These are phyloP conservation scores for Cymbopogon citratus DNA, from an alignment of 176 grass and related monocot genomes.

Conservation along the genomic window DNA sequence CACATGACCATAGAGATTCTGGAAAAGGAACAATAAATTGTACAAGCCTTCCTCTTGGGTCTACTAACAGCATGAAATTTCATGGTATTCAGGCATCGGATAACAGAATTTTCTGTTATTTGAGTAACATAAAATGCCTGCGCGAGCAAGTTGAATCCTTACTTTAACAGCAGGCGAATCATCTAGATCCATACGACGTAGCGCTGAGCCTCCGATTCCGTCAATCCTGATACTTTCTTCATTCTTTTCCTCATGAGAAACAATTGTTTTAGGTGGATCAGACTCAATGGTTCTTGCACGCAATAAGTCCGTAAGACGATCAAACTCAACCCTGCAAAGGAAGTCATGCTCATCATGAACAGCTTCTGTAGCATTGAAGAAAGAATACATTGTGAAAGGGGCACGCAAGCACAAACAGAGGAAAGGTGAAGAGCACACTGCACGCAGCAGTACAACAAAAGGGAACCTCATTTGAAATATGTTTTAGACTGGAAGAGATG, in stretches of 20 bases:
- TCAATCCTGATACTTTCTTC: slow-evolving; percentile 5
- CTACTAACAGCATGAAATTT: neutral
- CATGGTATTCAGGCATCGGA: neutral
- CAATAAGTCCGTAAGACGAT: slow-evolving; percentile 58
- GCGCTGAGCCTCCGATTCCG: slow-evolving; percentile 28
- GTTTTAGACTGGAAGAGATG: neutral
- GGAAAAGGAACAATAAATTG: neutral
- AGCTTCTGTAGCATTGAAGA: neutral
- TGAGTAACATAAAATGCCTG: neutral
- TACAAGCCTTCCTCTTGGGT: neutral
- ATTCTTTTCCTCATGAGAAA: slow-evolving; percentile 12
- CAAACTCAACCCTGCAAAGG: slow-evolving; percentile 56
- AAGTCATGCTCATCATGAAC: slow-evolving; percentile 11
- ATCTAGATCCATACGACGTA: slow-evolving; percentile 15
- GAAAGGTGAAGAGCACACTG: neutral
- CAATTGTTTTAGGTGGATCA: slow-evolving; percentile 20
- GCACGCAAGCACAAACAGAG: neutral
- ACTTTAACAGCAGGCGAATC: slow-evolving; percentile 33
- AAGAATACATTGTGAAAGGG: neutral
- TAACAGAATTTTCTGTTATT: slow-evolving; percentile 3
- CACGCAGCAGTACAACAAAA: neutral
- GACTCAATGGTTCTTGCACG: slow-evolving; percentile 56
- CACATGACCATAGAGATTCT: neutral
- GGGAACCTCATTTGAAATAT: neutral
- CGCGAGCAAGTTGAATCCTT: slow-evolving; percentile 19